phyloP scores from a whole-genome alignment of 1,284 basidiomycete genomes.

The Macrocystidia cucumis region DNA sequence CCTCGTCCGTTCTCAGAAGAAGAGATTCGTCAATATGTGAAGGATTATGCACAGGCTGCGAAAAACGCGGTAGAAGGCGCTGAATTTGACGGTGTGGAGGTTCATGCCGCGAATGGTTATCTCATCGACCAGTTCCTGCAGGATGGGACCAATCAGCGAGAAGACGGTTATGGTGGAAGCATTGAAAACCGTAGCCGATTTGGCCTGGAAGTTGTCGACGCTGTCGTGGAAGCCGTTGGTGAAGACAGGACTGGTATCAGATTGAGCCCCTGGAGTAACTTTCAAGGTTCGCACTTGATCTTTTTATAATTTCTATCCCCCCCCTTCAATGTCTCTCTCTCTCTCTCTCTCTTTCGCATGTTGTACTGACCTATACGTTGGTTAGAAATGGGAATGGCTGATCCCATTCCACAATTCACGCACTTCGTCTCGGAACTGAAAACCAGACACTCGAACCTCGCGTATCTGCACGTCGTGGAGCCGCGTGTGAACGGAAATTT shows the following conservation, averaged over 20 bases:
- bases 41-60: conserved; percentile 27
- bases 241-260: conserved; percentile 37
- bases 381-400: conserved; percentile 25
- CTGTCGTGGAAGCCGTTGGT: conserved; percentile 26
- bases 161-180: conserved; percentile 47
- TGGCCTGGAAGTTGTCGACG: conserved; percentile 35
- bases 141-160: conserved; percentile 35
- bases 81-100: conserved; percentile 39
- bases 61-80: conserved; percentile 30
- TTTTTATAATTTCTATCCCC: neutral
- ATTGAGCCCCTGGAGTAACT: conserved; percentile 41
- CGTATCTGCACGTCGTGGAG: conserved; percentile 47
- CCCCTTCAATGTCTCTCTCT: neutral
- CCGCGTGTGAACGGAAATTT: conserved; percentile 12
- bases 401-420: conserved; percentile 35
- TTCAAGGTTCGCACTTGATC: conserved; percentile 20
- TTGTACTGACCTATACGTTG: neutral
- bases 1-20: conserved; percentile 24
- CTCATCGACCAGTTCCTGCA: conserved; percentile 34
- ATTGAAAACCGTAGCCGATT: conserved; percentile 45
- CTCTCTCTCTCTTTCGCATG: neutral
- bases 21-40: conserved; percentile 35
- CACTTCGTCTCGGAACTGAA: conserved; percentile 28
- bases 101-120: conserved; percentile 31
- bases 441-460: conserved; percentile 26